Evolutionary conservation across 768 basidiomycete genomes (phyloP).

Genomic region (Gymnopilus dilepis): DNA sequence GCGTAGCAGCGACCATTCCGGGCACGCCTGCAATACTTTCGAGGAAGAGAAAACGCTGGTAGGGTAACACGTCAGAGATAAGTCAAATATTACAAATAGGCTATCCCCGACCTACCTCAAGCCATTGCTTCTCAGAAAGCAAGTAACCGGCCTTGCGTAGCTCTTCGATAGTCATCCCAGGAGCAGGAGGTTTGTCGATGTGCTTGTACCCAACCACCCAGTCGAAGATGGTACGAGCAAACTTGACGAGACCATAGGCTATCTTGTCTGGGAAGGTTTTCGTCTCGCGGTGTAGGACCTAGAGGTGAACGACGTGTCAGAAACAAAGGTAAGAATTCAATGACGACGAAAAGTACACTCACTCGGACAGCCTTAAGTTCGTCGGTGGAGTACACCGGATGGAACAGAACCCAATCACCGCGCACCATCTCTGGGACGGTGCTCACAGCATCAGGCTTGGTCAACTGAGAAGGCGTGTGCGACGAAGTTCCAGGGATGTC

Average conservation of each 20-base stretch:
- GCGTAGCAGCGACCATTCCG: conserved; percentile 90
- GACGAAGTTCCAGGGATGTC: conserved; percentile 22
- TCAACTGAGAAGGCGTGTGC: conserved; percentile 32
- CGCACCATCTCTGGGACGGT: conserved; percentile 59
- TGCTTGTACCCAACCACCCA: conserved; percentile 86
- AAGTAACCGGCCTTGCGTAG: conserved; percentile 76
- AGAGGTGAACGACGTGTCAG: neutral
- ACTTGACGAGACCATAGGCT: conserved; percentile 65
- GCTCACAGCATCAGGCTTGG: conserved; percentile 51
- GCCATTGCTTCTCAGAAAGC: conserved; percentile 78
- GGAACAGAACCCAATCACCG: conserved; percentile 92
- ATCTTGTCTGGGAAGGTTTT: conserved; percentile 75
- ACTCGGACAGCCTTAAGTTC: conserved; percentile 80
- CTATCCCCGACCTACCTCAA: conserved; percentile 69
- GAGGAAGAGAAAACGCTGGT: conserved; percentile 65
- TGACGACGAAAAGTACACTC: conserved; percentile 11
- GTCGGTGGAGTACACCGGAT: conserved; percentile 84
- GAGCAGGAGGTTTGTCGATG: conserved; percentile 61
- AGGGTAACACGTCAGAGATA: too few relatives aligned
- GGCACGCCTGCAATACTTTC: conserved; percentile 95
- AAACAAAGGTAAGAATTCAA: neutral
- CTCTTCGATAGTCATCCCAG: conserved; percentile 72
- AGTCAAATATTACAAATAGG: too few relatives aligned
- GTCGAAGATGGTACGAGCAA: conserved; percentile 76
- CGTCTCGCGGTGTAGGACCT: conserved; percentile 75